A percentile compares a stretch with the other conserved stretches of the same genome.
Evolutionary conservation across 345 rosid genomes (phyloP).

Genomic region (Murraya paniculata): DNA sequence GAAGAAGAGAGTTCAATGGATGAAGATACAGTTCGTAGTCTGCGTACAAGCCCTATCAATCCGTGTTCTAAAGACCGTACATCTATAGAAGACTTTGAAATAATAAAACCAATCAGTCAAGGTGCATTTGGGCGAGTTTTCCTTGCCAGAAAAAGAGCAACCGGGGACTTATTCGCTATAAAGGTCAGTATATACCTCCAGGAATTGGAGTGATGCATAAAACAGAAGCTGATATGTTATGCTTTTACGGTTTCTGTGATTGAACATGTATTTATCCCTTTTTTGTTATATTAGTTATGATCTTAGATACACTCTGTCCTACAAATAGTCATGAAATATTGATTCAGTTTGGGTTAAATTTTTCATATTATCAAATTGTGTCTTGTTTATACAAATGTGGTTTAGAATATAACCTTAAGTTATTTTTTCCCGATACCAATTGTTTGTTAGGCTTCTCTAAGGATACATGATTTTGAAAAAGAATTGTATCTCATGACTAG

Average conservation of each 20-base stretch:
- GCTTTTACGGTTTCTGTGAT: not conserved
- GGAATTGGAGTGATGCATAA: conserved; percentile 15
- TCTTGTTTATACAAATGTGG: not conserved
- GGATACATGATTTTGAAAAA: conserved; percentile 1
- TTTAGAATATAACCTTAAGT: not conserved
- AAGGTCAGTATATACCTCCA: conserved; percentile 51
- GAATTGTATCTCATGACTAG: not conserved
- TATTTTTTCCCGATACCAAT: not conserved
- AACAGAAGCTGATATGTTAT: not conserved
- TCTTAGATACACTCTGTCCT: not conserved
- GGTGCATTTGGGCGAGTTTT: conserved; percentile 97
- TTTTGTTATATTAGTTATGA: not conserved
- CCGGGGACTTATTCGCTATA: conserved; percentile 94
- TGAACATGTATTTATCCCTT: not conserved
- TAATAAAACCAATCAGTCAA: conserved; percentile 94
- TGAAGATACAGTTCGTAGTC: conserved; percentile 74
- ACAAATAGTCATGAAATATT: not conserved
- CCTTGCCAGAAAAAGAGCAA: conserved; percentile 85
- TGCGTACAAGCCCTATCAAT: conserved; percentile 84
- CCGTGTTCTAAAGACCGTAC: conserved; percentile 78
- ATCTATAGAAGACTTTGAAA: conserved; percentile 96
- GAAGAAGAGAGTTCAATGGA: conserved; percentile 88
- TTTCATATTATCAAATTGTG: not conserved
- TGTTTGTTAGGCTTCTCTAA: not conserved
- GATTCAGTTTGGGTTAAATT: not conserved